Evolutionary conservation across 106 monocot species (phyloP).

Genomic region (Phalaenopsis equestris): DNA sequence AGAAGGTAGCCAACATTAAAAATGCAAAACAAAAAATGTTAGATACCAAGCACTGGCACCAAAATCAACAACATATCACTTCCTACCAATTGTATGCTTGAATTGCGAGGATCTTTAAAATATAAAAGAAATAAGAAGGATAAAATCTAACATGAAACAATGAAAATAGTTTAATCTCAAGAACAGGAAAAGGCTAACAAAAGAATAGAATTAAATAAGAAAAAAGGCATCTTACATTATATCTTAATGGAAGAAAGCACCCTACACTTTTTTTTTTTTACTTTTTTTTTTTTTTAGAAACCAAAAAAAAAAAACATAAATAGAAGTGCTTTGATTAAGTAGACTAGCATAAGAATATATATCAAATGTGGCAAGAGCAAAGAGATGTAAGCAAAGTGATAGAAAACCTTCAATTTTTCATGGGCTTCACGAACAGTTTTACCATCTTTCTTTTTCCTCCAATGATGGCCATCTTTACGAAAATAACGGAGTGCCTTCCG

Average conservation of each 20-base stretch:
- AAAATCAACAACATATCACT: neutral
- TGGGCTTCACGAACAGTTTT: constrained; percentile 74
- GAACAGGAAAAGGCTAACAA: neutral
- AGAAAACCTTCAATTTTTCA: constrained; percentile 55
- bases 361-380: neutral
- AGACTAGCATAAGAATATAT: neutral
- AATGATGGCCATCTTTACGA: constrained; percentile 55
- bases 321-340: neutral
- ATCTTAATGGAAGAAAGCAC: too few species aligned
- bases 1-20: too few species aligned
- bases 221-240: neutral
- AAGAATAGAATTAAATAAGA: neutral
- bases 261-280: neutral
- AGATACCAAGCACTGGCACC: too few species aligned
- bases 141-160: neutral
- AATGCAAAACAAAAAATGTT: too few species aligned
- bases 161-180: neutral
- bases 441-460: constrained; percentile 74
- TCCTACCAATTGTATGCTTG: neutral
- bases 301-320: neutral
- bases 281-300: neutral
- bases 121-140: neutral
- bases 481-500: constrained; percentile 59
- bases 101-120: neutral
- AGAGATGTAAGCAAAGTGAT: neutral